These are phyloP conservation scores for Metschnikowia cubensis DNA, from an alignment of 805 yeast genomes.

Conservation along the genomic window DNA sequence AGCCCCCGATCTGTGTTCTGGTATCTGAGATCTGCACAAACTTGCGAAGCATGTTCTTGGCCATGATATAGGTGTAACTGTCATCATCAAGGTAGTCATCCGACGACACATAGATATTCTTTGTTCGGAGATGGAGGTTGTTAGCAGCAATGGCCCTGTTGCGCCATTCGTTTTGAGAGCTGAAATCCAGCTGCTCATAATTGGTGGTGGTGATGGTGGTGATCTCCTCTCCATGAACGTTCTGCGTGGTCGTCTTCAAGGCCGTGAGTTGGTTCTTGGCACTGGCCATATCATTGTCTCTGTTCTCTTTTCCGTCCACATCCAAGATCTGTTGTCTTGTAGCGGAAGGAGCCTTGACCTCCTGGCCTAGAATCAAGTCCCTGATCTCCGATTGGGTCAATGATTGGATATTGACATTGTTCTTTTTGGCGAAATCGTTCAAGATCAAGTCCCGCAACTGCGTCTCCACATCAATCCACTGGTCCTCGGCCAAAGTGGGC, in stretches of 20 bases:
- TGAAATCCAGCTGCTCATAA: slow-evolving; percentile 80
- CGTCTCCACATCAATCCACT: slow-evolving; percentile 88
- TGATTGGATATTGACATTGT: slow-evolving; percentile 79
- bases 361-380: slow-evolving; percentile 92
- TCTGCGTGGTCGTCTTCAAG: slow-evolving; percentile 74
- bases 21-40: slow-evolving; percentile 79
- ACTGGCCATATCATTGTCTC: slow-evolving; percentile 27
- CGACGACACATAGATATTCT: slow-evolving; percentile 64
- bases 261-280: slow-evolving; percentile 61
- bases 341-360: slow-evolving; percentile 83
- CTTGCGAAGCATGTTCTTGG: slow-evolving; percentile 72
- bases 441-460: slow-evolving; percentile 85
- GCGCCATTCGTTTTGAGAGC: slow-evolving; percentile 90
- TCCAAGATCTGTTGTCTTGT: slow-evolving; percentile 82
- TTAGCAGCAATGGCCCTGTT: slow-evolving; percentile 76
- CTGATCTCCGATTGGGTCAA: slow-evolving; percentile 91
- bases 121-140: slow-evolving; percentile 66
- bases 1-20: slow-evolving; percentile 78
- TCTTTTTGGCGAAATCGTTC: slow-evolving; percentile 77
- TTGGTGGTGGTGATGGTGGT: slow-evolving; percentile 88
- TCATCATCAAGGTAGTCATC: slow-evolving; percentile 49
- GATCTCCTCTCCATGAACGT: slow-evolving; percentile 95
- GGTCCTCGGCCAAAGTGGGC: slow-evolving; percentile 87
- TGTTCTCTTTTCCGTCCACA: slow-evolving; percentile 48
- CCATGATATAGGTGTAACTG: slow-evolving; percentile 68